Evolutionary conservation across 2,329 filamentous ascomycete species (phyloP).

Genomic region (Aureobasidium sp.): DNA sequence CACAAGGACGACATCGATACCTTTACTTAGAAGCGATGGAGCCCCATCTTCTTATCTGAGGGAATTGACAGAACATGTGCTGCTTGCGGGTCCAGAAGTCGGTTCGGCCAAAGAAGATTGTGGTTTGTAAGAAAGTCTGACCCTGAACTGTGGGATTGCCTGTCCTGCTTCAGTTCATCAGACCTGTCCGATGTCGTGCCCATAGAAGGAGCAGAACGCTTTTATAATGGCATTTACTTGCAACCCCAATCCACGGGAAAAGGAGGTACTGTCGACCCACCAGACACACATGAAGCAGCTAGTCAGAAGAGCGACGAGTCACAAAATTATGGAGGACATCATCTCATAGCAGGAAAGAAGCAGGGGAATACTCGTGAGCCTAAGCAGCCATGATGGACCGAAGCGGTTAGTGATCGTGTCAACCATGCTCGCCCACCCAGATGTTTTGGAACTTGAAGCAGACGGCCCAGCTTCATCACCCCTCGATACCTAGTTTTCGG

Average conservation of each 20-base stretch:
- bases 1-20: neutral
- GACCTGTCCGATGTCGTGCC: neutral
- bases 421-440: neutral
- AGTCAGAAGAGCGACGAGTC: neutral
- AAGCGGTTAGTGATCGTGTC: neutral
- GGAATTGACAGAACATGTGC: neutral
- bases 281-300: neutral
- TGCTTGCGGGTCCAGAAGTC: neutral
- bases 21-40: neutral
- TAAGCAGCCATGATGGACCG: neutral
- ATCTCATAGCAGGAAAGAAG: neutral
- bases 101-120: neutral
- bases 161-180: neutral
- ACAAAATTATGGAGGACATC: neutral
- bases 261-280: neutral
- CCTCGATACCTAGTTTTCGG: too few relatives aligned
- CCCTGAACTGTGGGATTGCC: neutral
- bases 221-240: neutral
- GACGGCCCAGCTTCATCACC: neutral
- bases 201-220: neutral
- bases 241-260: neutral
- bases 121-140: neutral
- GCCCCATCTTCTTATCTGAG: neutral
- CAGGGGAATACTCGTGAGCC: neutral
- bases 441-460: neutral